Evolutionary conservation across 495 filamentous ascomycete species (phyloP).

Genomic region (Xylaria flabelliformis): DNA sequence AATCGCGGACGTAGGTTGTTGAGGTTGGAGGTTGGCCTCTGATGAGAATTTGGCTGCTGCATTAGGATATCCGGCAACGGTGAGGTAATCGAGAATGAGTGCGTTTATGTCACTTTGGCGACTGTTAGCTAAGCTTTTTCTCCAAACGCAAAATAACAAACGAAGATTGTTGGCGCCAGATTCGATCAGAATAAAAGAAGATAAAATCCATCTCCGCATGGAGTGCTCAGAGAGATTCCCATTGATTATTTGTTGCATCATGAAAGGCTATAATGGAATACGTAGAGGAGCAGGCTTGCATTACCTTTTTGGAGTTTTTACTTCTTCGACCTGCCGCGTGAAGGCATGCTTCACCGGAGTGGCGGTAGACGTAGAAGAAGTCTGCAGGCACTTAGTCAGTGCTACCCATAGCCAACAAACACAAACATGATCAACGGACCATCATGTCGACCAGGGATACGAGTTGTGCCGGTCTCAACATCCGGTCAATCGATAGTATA

Average conservation of each 20-base stretch:
- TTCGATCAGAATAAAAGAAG: conserved; percentile 68
- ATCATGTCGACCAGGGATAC: conserved; percentile 35
- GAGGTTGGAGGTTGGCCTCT: conserved; percentile 85
- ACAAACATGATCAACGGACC: conserved; percentile 30
- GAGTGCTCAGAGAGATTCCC: conserved; percentile 99
- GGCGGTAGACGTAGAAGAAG: conserved; percentile 69
- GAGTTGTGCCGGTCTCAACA: conserved; percentile 35
- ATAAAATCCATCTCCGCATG: conserved; percentile 80
- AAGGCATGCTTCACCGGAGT: conserved; percentile 74
- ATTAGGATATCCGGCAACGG: conserved; percentile 92
- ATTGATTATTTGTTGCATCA: conserved; percentile 93
- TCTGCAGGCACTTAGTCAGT: conserved; percentile 49
- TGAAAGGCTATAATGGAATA: conserved; percentile 45
- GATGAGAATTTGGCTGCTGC: conserved; percentile 92
- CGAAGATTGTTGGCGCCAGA: conserved; percentile 12
- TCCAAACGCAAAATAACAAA: conserved; percentile 5
- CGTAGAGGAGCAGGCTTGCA: conserved; percentile 34
- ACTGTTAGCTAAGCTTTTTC: conserved; percentile 45
- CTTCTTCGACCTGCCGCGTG: conserved; percentile 80
- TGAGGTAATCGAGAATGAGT: conserved; percentile 96
- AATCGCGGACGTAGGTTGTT: conserved; percentile 73
- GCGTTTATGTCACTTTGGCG: conserved; percentile 84
- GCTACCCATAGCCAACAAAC: background rate
- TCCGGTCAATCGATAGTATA: conserved; percentile 3
- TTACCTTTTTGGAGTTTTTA: conserved; percentile 92